phyloP scores from a whole-genome alignment of 1,139 yeast genomes.

The Geotrichum australiense region DNA sequence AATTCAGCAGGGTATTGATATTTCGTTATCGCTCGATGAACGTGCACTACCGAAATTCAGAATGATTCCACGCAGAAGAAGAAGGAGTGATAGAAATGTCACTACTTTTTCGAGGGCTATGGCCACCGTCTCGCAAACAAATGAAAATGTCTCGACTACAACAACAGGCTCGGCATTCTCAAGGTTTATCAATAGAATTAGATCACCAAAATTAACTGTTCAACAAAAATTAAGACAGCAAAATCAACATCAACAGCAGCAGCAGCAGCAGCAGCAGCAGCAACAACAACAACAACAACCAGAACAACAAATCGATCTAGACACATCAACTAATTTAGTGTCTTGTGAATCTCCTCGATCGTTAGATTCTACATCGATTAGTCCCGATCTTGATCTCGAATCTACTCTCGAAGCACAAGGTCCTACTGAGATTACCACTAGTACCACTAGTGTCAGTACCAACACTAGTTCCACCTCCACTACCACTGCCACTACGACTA shows the following conservation, averaged over 20 bases:
- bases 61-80: constrained; percentile 32
- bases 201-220: no score
- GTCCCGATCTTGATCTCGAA: not conserved
- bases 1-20: constrained; percentile 37
- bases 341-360: no score
- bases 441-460: no score
- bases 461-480: no score
- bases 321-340: no score
- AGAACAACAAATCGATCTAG: no score
- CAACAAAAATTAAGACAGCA: no score
- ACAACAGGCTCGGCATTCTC: constrained; percentile 2
- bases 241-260: not conserved
- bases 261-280: not conserved
- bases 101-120: constrained; percentile 1
- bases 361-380: not conserved
- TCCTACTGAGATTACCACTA: no score
- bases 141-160: not conserved
- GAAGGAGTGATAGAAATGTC: constrained; percentile 14
- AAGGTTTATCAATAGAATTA: constrained; percentile 1
- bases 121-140: not conserved
- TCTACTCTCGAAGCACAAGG: not conserved
- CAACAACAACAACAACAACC: not conserved
- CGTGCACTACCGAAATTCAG: constrained; percentile 34
- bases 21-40: constrained; percentile 39
- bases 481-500: no score